phyloP scores from a whole-genome alignment of 768 basidiomycete species.

The Lepiota venenata region DNA sequence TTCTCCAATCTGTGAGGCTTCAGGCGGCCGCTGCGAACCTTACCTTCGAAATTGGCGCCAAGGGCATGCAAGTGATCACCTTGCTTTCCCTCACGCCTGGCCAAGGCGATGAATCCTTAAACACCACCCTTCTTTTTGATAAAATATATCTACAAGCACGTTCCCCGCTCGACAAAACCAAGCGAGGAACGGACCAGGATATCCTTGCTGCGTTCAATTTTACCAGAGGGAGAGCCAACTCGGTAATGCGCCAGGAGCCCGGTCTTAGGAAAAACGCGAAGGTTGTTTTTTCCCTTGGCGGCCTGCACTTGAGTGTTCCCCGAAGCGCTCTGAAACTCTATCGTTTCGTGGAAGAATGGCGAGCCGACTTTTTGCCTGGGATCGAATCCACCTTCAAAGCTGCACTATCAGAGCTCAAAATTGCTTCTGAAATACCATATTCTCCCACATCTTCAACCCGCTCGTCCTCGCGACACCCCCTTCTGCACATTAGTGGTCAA shows the following conservation, averaged over 20 bases:
- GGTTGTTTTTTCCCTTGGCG: conserved; percentile 40
- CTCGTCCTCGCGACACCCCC: conserved; percentile 22
- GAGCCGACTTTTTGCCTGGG: conserved; percentile 71
- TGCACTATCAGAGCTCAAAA: conserved; percentile 60
- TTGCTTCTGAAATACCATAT: conserved; percentile 31
- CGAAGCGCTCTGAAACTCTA: conserved; percentile 80
- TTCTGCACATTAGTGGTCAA: conserved; percentile 50
- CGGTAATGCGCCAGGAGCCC: conserved; percentile 44
- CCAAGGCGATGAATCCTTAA: conserved; percentile 38
- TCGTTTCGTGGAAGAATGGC: conserved; percentile 80
- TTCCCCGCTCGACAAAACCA: conserved; percentile 39
- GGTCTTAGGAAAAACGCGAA: conserved; percentile 35
- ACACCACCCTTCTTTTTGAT: conserved; percentile 45
- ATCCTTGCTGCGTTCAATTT: conserved; percentile 61
- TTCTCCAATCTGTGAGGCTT: conserved; percentile 43
- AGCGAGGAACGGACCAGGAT: conserved; percentile 35
- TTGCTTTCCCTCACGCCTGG: conserved; percentile 25
- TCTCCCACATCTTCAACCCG: conserved; percentile 26
- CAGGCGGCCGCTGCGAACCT: conserved; percentile 71
- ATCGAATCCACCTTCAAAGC: conserved; percentile 65
- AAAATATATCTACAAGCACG: conserved; percentile 56
- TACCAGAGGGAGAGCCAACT: conserved; percentile 40
- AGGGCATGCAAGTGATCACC: conserved; percentile 35
- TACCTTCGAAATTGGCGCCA: conserved; percentile 54
- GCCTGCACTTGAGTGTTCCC: conserved; percentile 59